These are phyloP conservation scores for Viola odorata DNA, from an alignment of 345 rosid species.

Conservation along the genomic window DNA sequence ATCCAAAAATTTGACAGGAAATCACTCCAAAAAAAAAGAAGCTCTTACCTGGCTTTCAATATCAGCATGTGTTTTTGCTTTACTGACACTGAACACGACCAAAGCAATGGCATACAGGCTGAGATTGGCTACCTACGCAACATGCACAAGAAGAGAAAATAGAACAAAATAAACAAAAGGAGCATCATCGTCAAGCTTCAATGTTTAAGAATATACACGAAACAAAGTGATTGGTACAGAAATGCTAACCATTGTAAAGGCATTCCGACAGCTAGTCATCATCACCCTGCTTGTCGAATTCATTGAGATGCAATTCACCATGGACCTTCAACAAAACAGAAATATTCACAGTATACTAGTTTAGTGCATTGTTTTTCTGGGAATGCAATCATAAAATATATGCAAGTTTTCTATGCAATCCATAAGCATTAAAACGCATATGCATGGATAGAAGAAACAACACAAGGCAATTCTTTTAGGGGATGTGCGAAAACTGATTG, in stretches of 20 bases:
- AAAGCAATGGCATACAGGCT: slow-evolving; percentile 79
- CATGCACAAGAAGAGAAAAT: slow-evolving; percentile 1
- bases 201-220: neutral
- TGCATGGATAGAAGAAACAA: too few species aligned
- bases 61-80: slow-evolving; percentile 46
- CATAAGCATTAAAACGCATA: neutral
- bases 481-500: neutral
- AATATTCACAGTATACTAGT: too few species aligned
- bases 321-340: slow-evolving; percentile 53
- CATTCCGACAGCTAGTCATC: slow-evolving; percentile 88
- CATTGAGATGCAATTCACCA: slow-evolving; percentile 85
- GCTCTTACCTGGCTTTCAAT: slow-evolving; percentile 67
- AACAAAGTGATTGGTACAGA: neutral
- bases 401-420: neutral
- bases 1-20: slow-evolving; percentile 1
- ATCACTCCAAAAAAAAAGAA: neutral
- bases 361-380: neutral
- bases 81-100: slow-evolving; percentile 48
- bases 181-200: slow-evolving; percentile 6
- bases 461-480: too few species aligned
- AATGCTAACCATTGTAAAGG: slow-evolving; percentile 76
- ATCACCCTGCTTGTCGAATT: slow-evolving; percentile 86
- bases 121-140: slow-evolving; percentile 76
- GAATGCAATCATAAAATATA: neutral
- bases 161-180: neutral